phyloP scores from a whole-genome alignment of 2,329 filamentous ascomycete genomes.

The Phialocephala subalpina region DNA sequence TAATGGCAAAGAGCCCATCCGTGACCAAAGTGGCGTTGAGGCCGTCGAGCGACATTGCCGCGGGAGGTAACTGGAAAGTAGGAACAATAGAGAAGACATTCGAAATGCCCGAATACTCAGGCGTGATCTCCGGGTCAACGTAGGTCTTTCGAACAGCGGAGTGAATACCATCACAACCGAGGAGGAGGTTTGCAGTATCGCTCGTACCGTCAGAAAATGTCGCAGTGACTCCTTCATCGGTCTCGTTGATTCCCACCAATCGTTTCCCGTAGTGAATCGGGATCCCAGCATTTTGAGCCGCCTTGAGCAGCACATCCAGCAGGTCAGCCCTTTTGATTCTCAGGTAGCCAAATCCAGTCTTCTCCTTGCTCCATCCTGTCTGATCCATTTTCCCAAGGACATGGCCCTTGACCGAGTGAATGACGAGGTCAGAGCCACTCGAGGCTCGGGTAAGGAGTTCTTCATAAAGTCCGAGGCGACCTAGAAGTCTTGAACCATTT shows the following conservation, averaged over 20 bases:
- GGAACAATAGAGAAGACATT: conserved; percentile 13
- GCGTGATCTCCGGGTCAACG: conserved; percentile 24
- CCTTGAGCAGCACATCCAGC: neutral
- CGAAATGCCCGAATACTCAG: conserved; percentile 1
- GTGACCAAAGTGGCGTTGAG: neutral
- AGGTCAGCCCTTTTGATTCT: neutral
- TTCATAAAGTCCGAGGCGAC: conserved; percentile 22
- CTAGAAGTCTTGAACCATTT: conserved; percentile 54
- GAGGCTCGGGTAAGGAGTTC: conserved; percentile 45
- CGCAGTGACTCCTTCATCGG: conserved; percentile 29
- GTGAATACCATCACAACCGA: conserved; percentile 46
- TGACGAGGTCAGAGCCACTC: conserved; percentile 23
- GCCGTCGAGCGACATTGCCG: neutral
- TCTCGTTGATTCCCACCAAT: conserved; percentile 21
- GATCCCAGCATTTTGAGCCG: conserved; percentile 19
- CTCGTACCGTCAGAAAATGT: conserved; percentile 40
- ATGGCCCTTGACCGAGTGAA: neutral
- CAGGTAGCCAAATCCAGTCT: neutral
- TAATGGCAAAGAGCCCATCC: no score
- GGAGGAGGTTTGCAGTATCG: conserved; percentile 39
- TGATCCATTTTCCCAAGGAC: neutral
- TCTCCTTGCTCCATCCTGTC: neutral
- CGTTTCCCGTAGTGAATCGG: conserved; percentile 27
- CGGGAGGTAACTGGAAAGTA: neutral
- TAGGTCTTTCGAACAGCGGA: conserved; percentile 40